Evolutionary conservation across 805 yeast genomes (phyloP), one percentile per base, ranked within the genome.

Genomic region (Schizosaccharomyces octosporus): DNA sequence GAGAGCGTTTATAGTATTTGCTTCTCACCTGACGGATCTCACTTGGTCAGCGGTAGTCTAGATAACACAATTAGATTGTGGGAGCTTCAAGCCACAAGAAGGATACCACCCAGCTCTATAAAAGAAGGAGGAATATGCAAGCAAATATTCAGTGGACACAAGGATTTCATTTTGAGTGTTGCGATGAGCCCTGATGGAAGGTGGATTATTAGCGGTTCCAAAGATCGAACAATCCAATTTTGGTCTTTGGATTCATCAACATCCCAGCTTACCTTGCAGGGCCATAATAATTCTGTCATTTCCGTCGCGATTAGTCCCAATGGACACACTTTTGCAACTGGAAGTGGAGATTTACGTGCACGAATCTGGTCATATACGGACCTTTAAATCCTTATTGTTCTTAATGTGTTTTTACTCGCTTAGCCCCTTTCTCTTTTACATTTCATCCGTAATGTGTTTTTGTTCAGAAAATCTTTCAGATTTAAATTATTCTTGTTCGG

Each of bases 301-400:
- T 83, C 90, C 62, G 97, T 90, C 51, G 88, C 95, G 59, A 95
- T 93, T 27, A 82, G 93, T 27, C 87, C 88, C 66, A 82, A 81
- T 64, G 83, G 87, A 64, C 90, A 94, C 59, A 82, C 87, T 67
- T 90, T 90, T 76, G 97, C 97, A 61, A 89, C 97, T 15, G 97
- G 97, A 62, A 80, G 87, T 73, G 98, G 97, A 71, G 97, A 90
- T 74, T 89, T 95, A 73, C 86, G 88, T 71, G 97, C 97, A 51
- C 81, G 96, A 73, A 85, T 90, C 69, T 90, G 98, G 98, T 81
- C 84, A 4, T 51, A 51, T 27, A 17, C 21, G 5, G 57, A 51
- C 21, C 36, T 51, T 17, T 51, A 51, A 29, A 51, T 4, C 27
- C 21, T 11, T 29, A 24, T 19, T 45, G 51, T 45, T 45, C 27